Percentiles rank a stretch among this genome's conserved stretches.
Evolutionary conservation across 2,329 filamentous ascomycete species (phyloP).

Genomic region (Eurotiales sp.): DNA sequence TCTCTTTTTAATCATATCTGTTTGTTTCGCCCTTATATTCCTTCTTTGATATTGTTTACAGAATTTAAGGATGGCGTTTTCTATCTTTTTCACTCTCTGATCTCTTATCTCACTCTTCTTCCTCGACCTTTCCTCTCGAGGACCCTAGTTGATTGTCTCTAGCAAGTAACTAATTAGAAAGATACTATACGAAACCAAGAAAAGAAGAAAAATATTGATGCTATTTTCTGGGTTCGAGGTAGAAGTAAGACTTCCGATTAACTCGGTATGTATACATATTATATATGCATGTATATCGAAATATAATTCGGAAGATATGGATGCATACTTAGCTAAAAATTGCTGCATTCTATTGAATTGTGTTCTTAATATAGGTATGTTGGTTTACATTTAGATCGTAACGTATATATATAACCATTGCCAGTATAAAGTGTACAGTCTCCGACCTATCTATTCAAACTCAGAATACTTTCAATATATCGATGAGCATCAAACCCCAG

Average conservation of each 20-base stretch:
- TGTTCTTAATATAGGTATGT: too few relatives aligned
- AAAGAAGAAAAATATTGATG: not conserved
- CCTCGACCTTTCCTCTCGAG: constrained; percentile 27
- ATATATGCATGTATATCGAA: not conserved
- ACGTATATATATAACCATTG: too few relatives aligned
- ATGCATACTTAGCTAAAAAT: too few relatives aligned
- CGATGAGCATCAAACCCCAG: constrained; percentile 44
- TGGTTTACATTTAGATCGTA: too few relatives aligned
- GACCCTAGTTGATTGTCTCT: constrained; percentile 27
- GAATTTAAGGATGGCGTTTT: constrained; percentile 44
- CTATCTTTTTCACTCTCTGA: too few relatives aligned
- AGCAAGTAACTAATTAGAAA: constrained; percentile 14
- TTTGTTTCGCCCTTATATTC: constrained; percentile 13
- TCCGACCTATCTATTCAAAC: constrained; percentile 35
- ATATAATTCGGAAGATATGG: too few relatives aligned
- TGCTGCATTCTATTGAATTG: too few relatives aligned
- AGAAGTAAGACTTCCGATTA: not conserved
- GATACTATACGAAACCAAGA: not conserved
- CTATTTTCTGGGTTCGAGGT: not conserved
- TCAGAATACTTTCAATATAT: constrained; percentile 46
- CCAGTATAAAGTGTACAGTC: too few relatives aligned
- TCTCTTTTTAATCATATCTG: constrained; percentile 19
- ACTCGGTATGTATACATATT: not conserved
- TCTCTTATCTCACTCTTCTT: too few relatives aligned
- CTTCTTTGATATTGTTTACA: constrained; percentile 26